Conservation (phyloP, 352 stramenopile species). For the Pythium dissimile region DNA sequence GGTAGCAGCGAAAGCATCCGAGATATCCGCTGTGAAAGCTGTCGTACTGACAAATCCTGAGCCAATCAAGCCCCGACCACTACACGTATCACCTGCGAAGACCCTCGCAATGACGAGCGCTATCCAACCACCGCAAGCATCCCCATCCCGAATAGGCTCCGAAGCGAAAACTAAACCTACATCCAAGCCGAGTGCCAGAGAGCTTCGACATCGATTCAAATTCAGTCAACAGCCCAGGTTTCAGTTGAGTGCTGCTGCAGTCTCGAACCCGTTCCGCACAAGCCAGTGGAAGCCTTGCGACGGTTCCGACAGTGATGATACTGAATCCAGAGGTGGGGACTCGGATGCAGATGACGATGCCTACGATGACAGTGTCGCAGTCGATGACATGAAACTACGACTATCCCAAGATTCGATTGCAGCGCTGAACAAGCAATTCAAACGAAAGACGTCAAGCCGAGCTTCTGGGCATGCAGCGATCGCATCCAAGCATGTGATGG, state of each 20-base stretch:
- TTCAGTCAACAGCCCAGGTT: slow-evolving; percentile 25
- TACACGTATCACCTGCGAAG: too few relatives aligned
- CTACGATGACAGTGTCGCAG: slow-evolving; percentile 13
- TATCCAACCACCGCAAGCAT: background rate
- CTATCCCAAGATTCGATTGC: slow-evolving; percentile 6
- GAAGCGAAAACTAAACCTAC: background rate
- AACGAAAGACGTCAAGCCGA: background rate
- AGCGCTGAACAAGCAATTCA: slow-evolving; percentile 6
- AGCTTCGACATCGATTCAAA: slow-evolving; percentile 14
- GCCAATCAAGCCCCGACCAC: too few relatives aligned
- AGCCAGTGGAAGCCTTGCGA: slow-evolving; percentile 21
- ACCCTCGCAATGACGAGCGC: too few relatives aligned
- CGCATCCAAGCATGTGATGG: too few relatives aligned
- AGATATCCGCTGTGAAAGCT: too few relatives aligned
- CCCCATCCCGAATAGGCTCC: background rate
- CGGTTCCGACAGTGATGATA: slow-evolving; percentile 46
- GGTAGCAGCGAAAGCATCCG: too few relatives aligned
- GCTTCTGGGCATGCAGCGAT: background rate
- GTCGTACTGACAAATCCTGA: too few relatives aligned
- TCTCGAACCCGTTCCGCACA: slow-evolving; percentile 12
- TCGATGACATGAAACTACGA: slow-evolving; percentile 16
- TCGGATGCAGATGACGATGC: slow-evolving; percentile 17
- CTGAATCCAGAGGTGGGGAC: slow-evolving; percentile 4
- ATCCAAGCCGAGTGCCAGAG: background rate
- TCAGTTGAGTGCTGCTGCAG: slow-evolving; percentile 11